Base-by-base conservation (phyloP, 306 rosid species). In the Coriaria nepalensis region DNA sequence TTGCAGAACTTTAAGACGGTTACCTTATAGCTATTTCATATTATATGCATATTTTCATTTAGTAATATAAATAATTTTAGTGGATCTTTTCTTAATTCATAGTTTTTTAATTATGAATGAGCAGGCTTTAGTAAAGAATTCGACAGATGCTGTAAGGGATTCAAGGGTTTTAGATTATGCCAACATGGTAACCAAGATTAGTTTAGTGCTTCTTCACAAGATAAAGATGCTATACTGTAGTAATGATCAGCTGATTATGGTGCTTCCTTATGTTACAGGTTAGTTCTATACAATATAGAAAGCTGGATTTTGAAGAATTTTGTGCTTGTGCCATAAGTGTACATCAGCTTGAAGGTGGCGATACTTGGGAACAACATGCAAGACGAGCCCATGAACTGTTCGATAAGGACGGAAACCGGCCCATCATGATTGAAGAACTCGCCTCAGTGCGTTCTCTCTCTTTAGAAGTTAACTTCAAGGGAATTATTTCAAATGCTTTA, bases 361-460 rank as follows among this genome's bases (percentile, higher is more conserved):
- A 75, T 47, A 62, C 48, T 43, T 87, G 96, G 96, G 96, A 87
- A 56, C 82, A 73, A 48, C 84, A 87, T 61, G 94, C 92, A 43
- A 79, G 92, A 59, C 77, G 59, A 13, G 94, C 94, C 48, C 82
- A 82, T 29, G 94, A 87, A 46, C 64, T 87, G 29, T 87, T 87
- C 59, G 96, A 87, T 64, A 80, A 82, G 74, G 94, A 73, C 15
- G 96, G 94, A 58, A 87, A 87, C 64, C 68, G 87, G 44, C 78
- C 87, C 38, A 87, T 87, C 12, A 80, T 82, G 86, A 83, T 87
- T 9, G 94, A 87, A 67, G 96, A 87, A 52, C 87, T 87, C 43
- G 92, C 82, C 50, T 82, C 96, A 61, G 96, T 87, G 79, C 13
- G 20, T 60, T 32, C 57, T 38, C 34, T 35, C 63, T 20, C 29